Conservation (phyloP, 2,329 filamentous ascomycete genomes). For the Aureobasidium melanogenum region DNA sequence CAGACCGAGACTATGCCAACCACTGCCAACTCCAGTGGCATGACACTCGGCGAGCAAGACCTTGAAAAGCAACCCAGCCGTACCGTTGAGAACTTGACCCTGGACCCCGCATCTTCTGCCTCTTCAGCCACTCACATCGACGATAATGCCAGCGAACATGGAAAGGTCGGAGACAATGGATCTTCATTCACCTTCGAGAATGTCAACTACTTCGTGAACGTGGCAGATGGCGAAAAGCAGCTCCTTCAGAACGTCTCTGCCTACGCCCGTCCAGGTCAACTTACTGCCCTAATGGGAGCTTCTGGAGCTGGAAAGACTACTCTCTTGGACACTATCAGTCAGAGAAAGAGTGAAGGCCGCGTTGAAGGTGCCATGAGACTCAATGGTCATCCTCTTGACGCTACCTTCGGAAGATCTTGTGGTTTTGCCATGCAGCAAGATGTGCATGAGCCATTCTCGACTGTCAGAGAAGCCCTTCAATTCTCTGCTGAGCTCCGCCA, state of each 20-base stretch:
- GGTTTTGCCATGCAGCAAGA: slow-evolving; percentile 69
- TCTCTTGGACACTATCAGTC: slow-evolving; percentile 56
- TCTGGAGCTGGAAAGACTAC: slow-evolving; percentile 80
- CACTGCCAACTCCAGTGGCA: background rate
- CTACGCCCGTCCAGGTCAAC: slow-evolving; percentile 47
- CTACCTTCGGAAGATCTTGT: slow-evolving; percentile 55
- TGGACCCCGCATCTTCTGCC: background rate
- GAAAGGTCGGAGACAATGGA: background rate
- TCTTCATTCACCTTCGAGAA: slow-evolving; percentile 38
- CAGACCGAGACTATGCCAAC: background rate
- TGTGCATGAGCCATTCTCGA: slow-evolving; percentile 47
- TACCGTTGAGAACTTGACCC: background rate
- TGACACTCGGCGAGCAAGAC: background rate
- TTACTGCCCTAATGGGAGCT: slow-evolving; percentile 64
- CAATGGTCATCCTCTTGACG: slow-evolving; percentile 48
- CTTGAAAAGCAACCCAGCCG: slow-evolving; percentile 10
- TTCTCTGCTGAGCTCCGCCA: slow-evolving; percentile 52
- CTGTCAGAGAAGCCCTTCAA: slow-evolving; percentile 45
- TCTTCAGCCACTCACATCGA: background rate
- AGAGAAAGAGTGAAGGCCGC: slow-evolving; percentile 52
- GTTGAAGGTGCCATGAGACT: slow-evolving; percentile 59
- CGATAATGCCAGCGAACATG: background rate
- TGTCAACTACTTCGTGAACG: slow-evolving; percentile 45
- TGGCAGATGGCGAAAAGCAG: slow-evolving; percentile 42
- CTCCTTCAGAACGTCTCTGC: slow-evolving; percentile 46